Percentiles rank a stretch among this genome's conserved stretches.
phyloP scores from a whole-genome alignment of 2,329 filamentous ascomycete species.

The Colletotrichum aenigma region DNA sequence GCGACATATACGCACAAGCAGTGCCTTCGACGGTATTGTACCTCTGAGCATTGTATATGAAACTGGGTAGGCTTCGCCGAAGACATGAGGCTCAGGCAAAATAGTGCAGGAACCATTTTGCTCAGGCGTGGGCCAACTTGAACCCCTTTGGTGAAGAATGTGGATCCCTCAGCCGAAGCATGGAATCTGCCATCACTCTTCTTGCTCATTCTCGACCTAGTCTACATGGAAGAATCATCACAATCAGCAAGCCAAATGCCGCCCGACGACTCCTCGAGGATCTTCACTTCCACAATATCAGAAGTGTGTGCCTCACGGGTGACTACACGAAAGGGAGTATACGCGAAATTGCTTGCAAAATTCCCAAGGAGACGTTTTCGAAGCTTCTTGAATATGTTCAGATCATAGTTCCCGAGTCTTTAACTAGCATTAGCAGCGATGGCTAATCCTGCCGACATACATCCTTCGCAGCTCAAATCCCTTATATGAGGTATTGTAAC shows the following conservation, averaged over 20 bases:
- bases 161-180: rapidly evolving
- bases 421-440: rapidly evolving
- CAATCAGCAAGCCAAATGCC: background rate
- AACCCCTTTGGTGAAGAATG: background rate
- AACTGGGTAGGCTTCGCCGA: no score
- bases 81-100: no score
- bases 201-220: background rate
- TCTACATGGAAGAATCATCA: background rate
- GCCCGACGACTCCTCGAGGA: rapidly evolving
- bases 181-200: rapidly evolving
- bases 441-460: rapidly evolving
- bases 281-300: background rate
- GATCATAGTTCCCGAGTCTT: background rate
- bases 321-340: background rate
- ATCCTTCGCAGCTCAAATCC: no score
- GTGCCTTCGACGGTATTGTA: no score
- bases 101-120: no score
- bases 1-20: no score
- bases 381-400: background rate
- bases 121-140: background rate
- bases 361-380: background rate
- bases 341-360: background rate
- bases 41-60: no score
- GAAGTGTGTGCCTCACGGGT: rapidly evolving
- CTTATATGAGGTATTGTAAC: no score